These are phyloP conservation scores for Fusarium albosuccineum DNA, from an alignment of 2,329 filamentous ascomycete species.

Conservation along the genomic window DNA sequence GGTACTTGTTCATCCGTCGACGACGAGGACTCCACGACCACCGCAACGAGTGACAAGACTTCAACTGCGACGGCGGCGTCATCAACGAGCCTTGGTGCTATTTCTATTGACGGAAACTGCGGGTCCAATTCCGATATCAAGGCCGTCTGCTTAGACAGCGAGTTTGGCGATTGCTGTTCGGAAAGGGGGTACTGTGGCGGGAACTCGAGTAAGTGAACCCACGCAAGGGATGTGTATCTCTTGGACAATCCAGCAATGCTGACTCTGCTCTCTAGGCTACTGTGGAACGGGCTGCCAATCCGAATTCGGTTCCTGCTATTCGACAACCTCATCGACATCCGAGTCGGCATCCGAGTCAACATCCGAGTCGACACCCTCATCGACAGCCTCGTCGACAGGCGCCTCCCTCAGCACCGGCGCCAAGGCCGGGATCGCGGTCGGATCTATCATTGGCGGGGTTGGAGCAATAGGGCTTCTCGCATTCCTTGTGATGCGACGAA, in stretches of 20 bases:
- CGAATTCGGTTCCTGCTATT: slow-evolving; percentile 3
- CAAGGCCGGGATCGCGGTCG: slow-evolving; percentile 3
- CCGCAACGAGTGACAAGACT: neutral
- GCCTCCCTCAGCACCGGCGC: slow-evolving; percentile 2
- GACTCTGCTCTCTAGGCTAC: neutral
- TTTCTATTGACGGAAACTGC: slow-evolving; percentile 7
- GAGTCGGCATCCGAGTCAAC: too few relatives aligned
- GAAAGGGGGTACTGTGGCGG: neutral
- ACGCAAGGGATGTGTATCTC: neutral
- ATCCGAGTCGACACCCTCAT: neutral
- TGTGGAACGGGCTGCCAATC: neutral
- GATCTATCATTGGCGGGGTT: neutral
- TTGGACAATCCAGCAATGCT: neutral
- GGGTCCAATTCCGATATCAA: neutral
- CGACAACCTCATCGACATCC: neutral
- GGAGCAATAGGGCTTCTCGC: neutral
- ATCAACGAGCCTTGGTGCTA: neutral
- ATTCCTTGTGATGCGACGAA: neutral
- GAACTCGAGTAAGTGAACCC: slow-evolving; percentile 4
- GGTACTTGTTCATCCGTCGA: neutral
- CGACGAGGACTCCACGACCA: neutral
- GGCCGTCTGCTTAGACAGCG: neutral
- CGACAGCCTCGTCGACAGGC: neutral
- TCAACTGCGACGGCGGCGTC: neutral
- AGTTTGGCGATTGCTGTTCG: slow-evolving; percentile 2